These are phyloP conservation scores for Aureobasidium namibiae DNA, from an alignment of 2,329 filamentous ascomycete genomes.

Conservation along the genomic window DNA sequence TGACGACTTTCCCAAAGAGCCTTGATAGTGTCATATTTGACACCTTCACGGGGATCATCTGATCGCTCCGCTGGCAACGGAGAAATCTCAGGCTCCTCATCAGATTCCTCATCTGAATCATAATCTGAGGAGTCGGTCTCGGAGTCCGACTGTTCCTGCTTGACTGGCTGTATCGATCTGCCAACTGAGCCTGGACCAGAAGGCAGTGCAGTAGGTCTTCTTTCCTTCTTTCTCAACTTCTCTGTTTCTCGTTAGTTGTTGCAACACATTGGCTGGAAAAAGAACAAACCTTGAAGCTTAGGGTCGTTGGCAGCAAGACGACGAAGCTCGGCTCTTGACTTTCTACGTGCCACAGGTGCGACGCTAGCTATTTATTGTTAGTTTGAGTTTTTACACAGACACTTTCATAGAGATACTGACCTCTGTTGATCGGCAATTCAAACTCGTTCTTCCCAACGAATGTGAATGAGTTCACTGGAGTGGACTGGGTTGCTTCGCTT, in stretches of 20 bases:
- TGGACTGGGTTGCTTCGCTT: slow-evolving; percentile 36
- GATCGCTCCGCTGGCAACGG: slow-evolving; percentile 47
- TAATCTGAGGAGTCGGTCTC: slow-evolving; percentile 14
- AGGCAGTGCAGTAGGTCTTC: slow-evolving; percentile 13
- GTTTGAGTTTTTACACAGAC: neutral
- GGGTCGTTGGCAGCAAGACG: slow-evolving; percentile 34
- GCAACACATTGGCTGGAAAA: neutral
- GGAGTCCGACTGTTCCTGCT: slow-evolving; percentile 9
- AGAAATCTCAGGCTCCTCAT: slow-evolving; percentile 42
- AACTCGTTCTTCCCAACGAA: slow-evolving; percentile 34
- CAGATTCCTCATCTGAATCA: slow-evolving; percentile 32
- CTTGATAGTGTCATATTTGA: slow-evolving; percentile 52
- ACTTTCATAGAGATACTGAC: slow-evolving; percentile 25
- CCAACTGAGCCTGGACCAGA: neutral
- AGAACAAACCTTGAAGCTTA: slow-evolving; percentile 25
- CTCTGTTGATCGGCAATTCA: slow-evolving; percentile 37
- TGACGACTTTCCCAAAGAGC: slow-evolving; percentile 53
- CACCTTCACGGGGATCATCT: slow-evolving; percentile 43
- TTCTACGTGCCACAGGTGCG: slow-evolving; percentile 34
- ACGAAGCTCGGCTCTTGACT: slow-evolving; percentile 39
- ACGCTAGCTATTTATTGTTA: slow-evolving; percentile 28
- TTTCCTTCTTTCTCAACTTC: slow-evolving; percentile 29
- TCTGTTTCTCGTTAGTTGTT: slow-evolving; percentile 16
- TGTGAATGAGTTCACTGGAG: slow-evolving; percentile 35
- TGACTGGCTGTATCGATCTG: slow-evolving; percentile 10